Evolutionary conservation across 805 yeast genomes (phyloP), one percentile per base, ranked within the genome.

Genomic region (Dipodascopsis uninucleata): DNA sequence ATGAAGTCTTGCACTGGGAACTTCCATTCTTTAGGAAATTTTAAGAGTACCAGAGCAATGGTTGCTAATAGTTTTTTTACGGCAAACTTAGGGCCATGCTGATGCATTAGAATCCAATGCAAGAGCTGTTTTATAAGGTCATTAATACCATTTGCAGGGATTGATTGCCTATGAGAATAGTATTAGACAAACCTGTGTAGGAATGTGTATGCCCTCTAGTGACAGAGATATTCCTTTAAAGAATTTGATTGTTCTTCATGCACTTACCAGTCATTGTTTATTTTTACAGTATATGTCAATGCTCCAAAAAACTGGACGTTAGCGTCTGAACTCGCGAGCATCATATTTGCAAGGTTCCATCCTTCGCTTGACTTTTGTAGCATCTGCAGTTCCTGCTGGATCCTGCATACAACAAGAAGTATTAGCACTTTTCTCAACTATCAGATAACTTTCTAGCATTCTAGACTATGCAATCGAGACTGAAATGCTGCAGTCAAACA

Each of bases 231-330:
- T 36, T 8, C 14, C 22, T 23, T 33, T n/a, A 20, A 23, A 9
- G 18, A 35, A 17, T 5, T 16, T 34, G 28, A 7, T 34, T 16
- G 29, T 12, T 26, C n/a, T n/a, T 26, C 12, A n/a, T 26, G n/a
- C 29, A 23, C 43, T 7, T 16, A 39, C 52, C 55, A 41, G 36
- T 49, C 52, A 41, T 33, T 52, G 47, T 76, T 77, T 34, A 82
- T 62, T 52, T 73, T 69, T 3, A 86, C 93, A 0, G 86, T 75
- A 47, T 77, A 79, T 0, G 95, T 86, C 45, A 84, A 71, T 0
- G 94, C 95, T 0, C 95, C 96, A 58, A 86, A 81, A 61, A 82
- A 86, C 58, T 79, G 77, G 28, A 64, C 61, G 33, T 64, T 58
- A 3, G 68, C 57, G 21, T 61, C 58, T 14, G 36, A 23, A 23